Evolutionary conservation across 768 basidiomycete species (phyloP).

Genomic region (Russula emetica): DNA sequence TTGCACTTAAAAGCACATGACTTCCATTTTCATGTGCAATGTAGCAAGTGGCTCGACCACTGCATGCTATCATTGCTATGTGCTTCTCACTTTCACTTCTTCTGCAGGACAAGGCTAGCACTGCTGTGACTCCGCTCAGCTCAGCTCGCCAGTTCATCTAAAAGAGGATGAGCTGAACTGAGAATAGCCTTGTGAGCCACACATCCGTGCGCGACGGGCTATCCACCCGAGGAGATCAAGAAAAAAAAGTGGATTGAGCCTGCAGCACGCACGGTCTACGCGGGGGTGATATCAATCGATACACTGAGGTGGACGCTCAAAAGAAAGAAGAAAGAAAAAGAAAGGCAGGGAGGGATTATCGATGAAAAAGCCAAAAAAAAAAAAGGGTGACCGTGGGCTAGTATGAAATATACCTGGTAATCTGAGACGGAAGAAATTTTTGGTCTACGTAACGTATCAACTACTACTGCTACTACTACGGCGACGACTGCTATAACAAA

Average conservation of each 20-base stretch:
- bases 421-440: slow-evolving; percentile 10
- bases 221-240: not conserved
- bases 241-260: slow-evolving; percentile 13
- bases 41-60: too few relatives aligned
- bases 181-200: too few relatives aligned
- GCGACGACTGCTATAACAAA: slow-evolving; percentile 15
- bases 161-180: too few relatives aligned
- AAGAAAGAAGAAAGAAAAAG: not conserved
- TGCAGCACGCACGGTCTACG: slow-evolving; percentile 20
- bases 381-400: slow-evolving; percentile 23
- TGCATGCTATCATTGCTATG: too few relatives aligned
- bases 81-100: too few relatives aligned
- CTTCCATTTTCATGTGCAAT: too few relatives aligned
- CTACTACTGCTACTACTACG: slow-evolving; percentile 24
- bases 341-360: too few relatives aligned
- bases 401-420: slow-evolving; percentile 21
- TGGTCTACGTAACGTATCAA: slow-evolving; percentile 23
- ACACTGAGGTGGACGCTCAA: slow-evolving; percentile 7
- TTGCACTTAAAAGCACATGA: too few relatives aligned
- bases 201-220: too few relatives aligned
- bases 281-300: slow-evolving; percentile 22
- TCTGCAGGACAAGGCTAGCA: too few relatives aligned
- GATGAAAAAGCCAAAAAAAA: slow-evolving; percentile 8
- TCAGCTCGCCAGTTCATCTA: too few relatives aligned
- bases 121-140: too few relatives aligned